Conservation (phyloP, 805 yeast species). For the Suhomyces sp. region DNA sequence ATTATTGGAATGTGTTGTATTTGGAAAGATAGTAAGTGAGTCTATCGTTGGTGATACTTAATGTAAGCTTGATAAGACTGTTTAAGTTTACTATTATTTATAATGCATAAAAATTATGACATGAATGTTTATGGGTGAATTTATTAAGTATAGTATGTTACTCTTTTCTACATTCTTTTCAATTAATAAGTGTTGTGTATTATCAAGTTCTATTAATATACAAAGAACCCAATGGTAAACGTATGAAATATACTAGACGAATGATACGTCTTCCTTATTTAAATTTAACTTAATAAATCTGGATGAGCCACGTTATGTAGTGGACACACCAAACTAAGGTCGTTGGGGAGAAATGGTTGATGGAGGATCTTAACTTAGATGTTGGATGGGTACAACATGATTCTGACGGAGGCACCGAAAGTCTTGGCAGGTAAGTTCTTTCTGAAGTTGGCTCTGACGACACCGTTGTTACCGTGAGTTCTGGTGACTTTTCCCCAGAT, state of each 20-base stretch:
- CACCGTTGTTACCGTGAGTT: constrained; percentile 98
- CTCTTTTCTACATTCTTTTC: background rate
- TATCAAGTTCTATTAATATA: constrained; percentile 8
- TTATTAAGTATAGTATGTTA: too few species aligned
- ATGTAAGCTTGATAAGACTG: too few species aligned
- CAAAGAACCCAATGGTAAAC: constrained; percentile 7
- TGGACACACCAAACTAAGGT: background rate
- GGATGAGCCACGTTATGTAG: constrained; percentile 3
- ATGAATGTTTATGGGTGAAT: too few species aligned
- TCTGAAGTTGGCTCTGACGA: constrained; percentile 98
- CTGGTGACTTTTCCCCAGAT: constrained; percentile 99
- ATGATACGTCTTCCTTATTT: constrained; percentile 2
- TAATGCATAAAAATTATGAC: too few species aligned
- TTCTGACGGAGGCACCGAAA: constrained; percentile 99
- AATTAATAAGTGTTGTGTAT: constrained; percentile 7
- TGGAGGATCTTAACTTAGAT: constrained; percentile 56
- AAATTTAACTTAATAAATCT: constrained; percentile 6
- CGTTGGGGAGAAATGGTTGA: constrained; percentile 4
- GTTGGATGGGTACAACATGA: constrained; percentile 99
- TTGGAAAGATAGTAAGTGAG: constrained; percentile 44
- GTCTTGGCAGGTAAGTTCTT: constrained; percentile 99
- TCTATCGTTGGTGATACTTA: too few species aligned
- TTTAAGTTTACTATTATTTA: too few species aligned
- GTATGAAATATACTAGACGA: constrained; percentile 5
- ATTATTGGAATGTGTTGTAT: constrained; percentile 59